These are phyloP conservation scores for Cutaneotrichosporon sp. DNA, from an alignment of 1,284 basidiomycete genomes.

Conservation along the genomic window DNA sequence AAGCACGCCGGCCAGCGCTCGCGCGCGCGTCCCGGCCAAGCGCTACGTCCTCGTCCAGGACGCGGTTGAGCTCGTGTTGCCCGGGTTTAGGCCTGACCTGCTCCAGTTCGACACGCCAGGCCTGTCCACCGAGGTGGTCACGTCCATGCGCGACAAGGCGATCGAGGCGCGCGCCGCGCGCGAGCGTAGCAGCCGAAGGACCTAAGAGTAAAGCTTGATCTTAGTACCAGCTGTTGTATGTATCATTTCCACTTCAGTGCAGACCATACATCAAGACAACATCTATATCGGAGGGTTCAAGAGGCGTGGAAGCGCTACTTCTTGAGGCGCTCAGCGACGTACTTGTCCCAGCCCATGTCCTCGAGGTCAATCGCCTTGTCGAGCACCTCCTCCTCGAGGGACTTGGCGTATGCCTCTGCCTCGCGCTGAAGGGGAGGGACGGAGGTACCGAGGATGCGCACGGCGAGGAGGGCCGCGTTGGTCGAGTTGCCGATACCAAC, in stretches of 20 bases:
- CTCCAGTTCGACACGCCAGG: neutral
- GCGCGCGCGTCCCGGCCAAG: too few species aligned
- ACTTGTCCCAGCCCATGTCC: slow-evolving; percentile 80
- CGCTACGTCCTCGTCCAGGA: neutral
- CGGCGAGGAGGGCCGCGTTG: slow-evolving; percentile 87
- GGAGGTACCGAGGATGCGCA: slow-evolving; percentile 75
- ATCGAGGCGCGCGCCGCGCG: neutral
- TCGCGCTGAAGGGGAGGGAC: slow-evolving; percentile 61
- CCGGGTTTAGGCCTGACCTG: neutral
- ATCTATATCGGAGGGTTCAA: neutral
- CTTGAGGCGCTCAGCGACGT: slow-evolving; percentile 52
- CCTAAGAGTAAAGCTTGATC: too few species aligned
- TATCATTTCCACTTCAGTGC: neutral
- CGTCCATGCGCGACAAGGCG: neutral
- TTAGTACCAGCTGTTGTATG: too few species aligned
- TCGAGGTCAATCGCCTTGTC: slow-evolving; percentile 73
- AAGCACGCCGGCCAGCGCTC: too few species aligned
- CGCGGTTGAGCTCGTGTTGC: neutral
- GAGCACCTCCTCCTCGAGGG: slow-evolving; percentile 75
- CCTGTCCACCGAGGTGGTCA: neutral
- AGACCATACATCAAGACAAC: neutral
- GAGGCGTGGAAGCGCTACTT: slow-evolving; percentile 39
- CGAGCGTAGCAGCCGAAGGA: too few species aligned
- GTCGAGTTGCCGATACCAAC: slow-evolving; percentile 95
- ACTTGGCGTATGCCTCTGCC: slow-evolving; percentile 71